These are phyloP conservation scores for Sclerotinia minor DNA, from an alignment of 2,329 filamentous ascomycete genomes.

Conservation along the genomic window DNA sequence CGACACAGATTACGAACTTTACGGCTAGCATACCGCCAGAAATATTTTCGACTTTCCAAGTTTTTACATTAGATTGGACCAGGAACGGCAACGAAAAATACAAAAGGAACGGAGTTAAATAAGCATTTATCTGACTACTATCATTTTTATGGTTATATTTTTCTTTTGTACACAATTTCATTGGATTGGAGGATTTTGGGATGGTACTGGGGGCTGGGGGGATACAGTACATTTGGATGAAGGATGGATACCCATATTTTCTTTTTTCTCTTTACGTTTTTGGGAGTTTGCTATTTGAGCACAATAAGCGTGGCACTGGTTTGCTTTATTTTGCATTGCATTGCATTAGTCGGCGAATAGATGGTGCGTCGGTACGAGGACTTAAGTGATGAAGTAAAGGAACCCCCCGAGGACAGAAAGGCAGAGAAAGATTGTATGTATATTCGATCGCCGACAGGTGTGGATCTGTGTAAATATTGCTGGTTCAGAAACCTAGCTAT, in stretches of 20 bases:
- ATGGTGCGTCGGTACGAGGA: background rate
- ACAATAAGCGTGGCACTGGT: background rate
- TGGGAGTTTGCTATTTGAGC: background rate
- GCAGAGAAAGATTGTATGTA: background rate
- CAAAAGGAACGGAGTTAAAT: conserved; percentile 6
- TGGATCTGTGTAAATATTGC: conserved; percentile 15
- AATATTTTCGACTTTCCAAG: background rate
- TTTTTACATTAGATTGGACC: conserved; percentile 5
- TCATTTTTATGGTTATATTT: background rate
- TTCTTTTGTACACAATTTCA: background rate
- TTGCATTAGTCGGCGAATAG: conserved; percentile 11
- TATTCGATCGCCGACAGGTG: background rate
- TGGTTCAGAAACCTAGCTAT: background rate
- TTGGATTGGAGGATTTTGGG: background rate
- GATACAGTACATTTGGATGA: conserved; percentile 16
- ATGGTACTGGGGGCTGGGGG: background rate
- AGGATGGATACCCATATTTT: conserved; percentile 18
- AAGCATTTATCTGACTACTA: background rate
- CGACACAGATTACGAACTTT: background rate
- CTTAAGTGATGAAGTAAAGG: background rate
- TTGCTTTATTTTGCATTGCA: conserved; percentile 11
- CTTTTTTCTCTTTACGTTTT: background rate
- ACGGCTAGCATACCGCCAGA: background rate
- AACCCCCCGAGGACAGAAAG: background rate
- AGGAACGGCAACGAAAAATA: conserved; percentile 18